phyloP scores from a whole-genome alignment of 495 filamentous ascomycete species.

The Aspergillus conjunctus region DNA sequence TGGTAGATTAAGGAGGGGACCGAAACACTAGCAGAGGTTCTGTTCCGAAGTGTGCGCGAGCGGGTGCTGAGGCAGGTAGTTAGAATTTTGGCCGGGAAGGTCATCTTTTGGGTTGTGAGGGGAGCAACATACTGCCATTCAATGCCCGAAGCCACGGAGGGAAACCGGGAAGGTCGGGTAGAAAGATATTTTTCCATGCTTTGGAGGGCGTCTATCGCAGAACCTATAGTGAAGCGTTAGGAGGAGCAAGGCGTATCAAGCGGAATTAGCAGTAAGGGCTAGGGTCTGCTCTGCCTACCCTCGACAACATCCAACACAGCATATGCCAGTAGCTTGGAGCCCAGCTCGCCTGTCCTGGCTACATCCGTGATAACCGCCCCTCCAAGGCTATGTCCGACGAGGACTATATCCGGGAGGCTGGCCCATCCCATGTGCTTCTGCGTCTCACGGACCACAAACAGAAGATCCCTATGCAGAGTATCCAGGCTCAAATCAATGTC shows the following conservation, averaged over 20 bases:
- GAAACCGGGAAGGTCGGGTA: conserved; percentile 78
- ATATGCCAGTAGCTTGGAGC: conserved; percentile 74
- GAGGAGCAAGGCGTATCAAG: neutral
- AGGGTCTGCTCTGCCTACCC: conserved; percentile 60
- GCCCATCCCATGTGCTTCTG: conserved; percentile 68
- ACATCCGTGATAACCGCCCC: conserved; percentile 92
- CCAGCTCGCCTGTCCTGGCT: conserved; percentile 65
- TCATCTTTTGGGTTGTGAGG: neutral
- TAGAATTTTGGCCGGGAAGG: neutral
- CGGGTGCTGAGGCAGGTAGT: conserved; percentile 54
- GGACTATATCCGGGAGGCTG: conserved; percentile 68
- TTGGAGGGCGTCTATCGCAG: conserved; percentile 87
- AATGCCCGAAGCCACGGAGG: conserved; percentile 72
- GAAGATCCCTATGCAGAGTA: conserved; percentile 72
- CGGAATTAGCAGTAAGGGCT: neutral
- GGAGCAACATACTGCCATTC: conserved; percentile 77
- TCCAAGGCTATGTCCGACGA: conserved; percentile 93
- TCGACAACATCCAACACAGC: conserved; percentile 96
- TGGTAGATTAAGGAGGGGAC: conserved; percentile 79
- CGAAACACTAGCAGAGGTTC: conserved; percentile 74
- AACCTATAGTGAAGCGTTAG: conserved; percentile 40
- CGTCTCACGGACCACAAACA: conserved; percentile 66
- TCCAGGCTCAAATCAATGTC: conserved; percentile 64
- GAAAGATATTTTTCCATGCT: conserved; percentile 91
- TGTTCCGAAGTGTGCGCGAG: conserved; percentile 85